Conservation (phyloP, 1,284 basidiomycete genomes). For the Schizopora paradoxa region DNA sequence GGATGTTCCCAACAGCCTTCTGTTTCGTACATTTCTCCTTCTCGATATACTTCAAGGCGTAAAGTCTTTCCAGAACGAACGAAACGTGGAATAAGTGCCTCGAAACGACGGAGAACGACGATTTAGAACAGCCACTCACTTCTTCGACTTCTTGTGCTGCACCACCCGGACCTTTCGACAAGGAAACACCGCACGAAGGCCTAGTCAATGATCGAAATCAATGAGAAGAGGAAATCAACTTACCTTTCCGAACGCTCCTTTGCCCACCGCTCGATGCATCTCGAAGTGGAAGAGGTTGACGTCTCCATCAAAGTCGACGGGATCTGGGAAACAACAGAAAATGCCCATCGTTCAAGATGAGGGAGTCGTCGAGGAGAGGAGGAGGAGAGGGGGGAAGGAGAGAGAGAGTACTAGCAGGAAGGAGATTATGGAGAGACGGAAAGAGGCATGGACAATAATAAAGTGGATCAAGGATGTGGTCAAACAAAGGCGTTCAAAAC, state of each 20-base stretch:
- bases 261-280: constrained; percentile 88
- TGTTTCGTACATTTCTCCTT: constrained; percentile 89
- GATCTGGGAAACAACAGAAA: constrained; percentile 63
- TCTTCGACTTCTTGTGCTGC: constrained; percentile 91
- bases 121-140: too few species aligned
- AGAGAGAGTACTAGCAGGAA: constrained; percentile 23
- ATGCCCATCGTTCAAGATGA: constrained; percentile 39
- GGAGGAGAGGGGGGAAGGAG: constrained; percentile 28
- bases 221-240: constrained; percentile 22
- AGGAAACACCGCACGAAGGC: constrained; percentile 5
- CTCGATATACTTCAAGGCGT: constrained; percentile 97
- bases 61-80: too few species aligned
- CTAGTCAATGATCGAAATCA: constrained; percentile 2
- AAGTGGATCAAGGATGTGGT: too few species aligned
- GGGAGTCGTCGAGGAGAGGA: constrained; percentile 2
- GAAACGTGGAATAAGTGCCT: too few species aligned
- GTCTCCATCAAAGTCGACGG: constrained; percentile 90
- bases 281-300: constrained; percentile 96
- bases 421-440: constrained; percentile 13
- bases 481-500: too few species aligned
- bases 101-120: too few species aligned
- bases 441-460: too few species aligned
- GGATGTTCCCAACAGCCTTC: constrained; percentile 89
- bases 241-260: constrained; percentile 98
- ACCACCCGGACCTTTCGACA: constrained; percentile 73